Conservation (phyloP, 805 yeast genomes). For the Saccharomycopsis sp. region DNA sequence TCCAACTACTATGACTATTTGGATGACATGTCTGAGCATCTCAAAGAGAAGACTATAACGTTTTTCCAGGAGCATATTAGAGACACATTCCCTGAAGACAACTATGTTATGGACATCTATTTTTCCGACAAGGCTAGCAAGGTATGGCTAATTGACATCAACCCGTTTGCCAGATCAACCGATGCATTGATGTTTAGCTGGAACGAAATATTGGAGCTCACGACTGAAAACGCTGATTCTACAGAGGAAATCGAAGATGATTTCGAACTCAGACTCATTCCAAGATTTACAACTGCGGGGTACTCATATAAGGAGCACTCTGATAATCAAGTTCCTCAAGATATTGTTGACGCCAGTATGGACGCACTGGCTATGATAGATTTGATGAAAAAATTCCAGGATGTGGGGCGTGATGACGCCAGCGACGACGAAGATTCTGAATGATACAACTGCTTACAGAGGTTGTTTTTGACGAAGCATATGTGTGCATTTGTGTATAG, state of each 20-base stretch:
- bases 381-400: constrained; percentile 53
- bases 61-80: constrained; percentile 47
- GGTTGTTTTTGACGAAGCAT: neutral
- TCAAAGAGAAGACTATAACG: constrained; percentile 41
- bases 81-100: constrained; percentile 44
- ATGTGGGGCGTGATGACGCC: constrained; percentile 16
- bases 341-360: constrained; percentile 76
- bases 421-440: constrained; percentile 3
- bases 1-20: constrained; percentile 74
- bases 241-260: constrained; percentile 29
- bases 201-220: constrained; percentile 54
- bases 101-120: constrained; percentile 74
- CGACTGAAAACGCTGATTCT: neutral
- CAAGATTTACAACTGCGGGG: constrained; percentile 61
- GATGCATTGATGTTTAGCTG: constrained; percentile 78
- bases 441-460: neutral
- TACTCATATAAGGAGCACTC: constrained; percentile 79
- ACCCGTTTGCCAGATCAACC: constrained; percentile 74
- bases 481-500: neutral
- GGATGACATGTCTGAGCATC: constrained; percentile 39
- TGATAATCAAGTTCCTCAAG: constrained; percentile 87
- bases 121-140: constrained; percentile 65
- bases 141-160: constrained; percentile 73
- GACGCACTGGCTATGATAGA: constrained; percentile 66
- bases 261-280: constrained; percentile 58